phyloP scores from a whole-genome alignment of 306 rosid genomes.

The Sindora glabra region DNA sequence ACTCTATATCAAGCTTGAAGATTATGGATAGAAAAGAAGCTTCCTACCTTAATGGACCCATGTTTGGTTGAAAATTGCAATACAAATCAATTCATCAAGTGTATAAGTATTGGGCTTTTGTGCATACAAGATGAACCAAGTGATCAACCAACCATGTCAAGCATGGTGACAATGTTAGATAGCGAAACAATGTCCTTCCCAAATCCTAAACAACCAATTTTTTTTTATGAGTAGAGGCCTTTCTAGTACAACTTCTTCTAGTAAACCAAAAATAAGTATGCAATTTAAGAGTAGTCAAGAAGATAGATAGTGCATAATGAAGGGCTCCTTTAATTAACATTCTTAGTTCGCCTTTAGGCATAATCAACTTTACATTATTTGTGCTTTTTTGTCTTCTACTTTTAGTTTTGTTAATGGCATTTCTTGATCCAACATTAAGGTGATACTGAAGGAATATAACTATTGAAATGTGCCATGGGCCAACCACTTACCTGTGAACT shows the following conservation, averaged over 20 bases:
- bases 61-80: constrained; percentile 19
- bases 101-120: constrained; percentile 20
- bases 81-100: constrained; percentile 15
- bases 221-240: constrained; percentile 11
- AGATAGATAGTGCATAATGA: constrained; percentile 1
- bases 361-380: too few species aligned
- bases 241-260: constrained; percentile 8
- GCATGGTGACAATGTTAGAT: constrained; percentile 21
- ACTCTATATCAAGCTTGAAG: constrained; percentile 26
- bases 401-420: too few species aligned
- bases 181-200: constrained; percentile 15
- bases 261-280: neutral
- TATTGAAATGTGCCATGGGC: too few species aligned
- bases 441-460: too few species aligned
- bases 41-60: constrained; percentile 25
- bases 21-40: constrained; percentile 29
- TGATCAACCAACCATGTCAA: constrained; percentile 35
- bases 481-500: too few species aligned
- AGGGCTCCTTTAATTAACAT: too few species aligned
- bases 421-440: too few species aligned
- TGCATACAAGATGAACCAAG: constrained; percentile 36
- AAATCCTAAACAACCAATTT: constrained; percentile 28
- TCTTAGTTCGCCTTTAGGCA: too few species aligned
- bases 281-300: neutral
- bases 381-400: too few species aligned